Evolutionary conservation across 441 rosid genomes (phyloP), one percentile per base, ranked within the genome.

Genomic region (Populus trichocarpa): DNA sequence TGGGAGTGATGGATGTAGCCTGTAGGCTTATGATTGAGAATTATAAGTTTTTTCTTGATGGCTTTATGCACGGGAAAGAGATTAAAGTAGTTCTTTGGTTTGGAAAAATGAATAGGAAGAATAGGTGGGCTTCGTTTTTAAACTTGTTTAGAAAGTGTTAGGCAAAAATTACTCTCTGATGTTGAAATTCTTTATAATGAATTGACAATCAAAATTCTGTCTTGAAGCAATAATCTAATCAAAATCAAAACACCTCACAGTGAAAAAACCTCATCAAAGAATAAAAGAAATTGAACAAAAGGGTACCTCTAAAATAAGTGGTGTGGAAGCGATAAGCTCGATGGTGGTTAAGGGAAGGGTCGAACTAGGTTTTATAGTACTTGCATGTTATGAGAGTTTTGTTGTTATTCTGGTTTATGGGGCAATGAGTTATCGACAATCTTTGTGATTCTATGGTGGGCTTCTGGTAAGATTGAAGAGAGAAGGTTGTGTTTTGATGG

Each of bases 311-410:
- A 75, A 85, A 95, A 89, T 93, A 97, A 71, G 97, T 92, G 57
- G 95, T 86, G 89, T 95, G 98, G 83, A 89, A 91, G 79, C 80
- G 87, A 77, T 97, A 95, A 77, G 97, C 93, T 1, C 83, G 87
- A 73, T 94, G 93, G 81, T 91, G 84, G 76, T 95, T 95, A 76
- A 86, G 85, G 67, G 85, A 83, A 83, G 91, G 93, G 80, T 95
- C 92, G 85, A 91, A 95, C 61, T 90, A 97, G 88, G 89, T 85
- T 88, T 95, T 95, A 92, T 94, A 94, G 59, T 85, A 87, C 89
- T 86, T 89, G 86, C 98, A 93, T 18, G 97, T 95, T 83, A 87
- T 85, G 30, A 86, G 83, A 71, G 69, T 73, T 23, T 69, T 74
- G 79, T 73, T 53, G 33, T 32, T 66, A 46, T 30, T 59, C 28